Percentiles rank a stretch among this genome's conserved stretches.
phyloP scores from a whole-genome alignment of 202 grass and related monocot species.

The Sporobolus alterniflorus region DNA sequence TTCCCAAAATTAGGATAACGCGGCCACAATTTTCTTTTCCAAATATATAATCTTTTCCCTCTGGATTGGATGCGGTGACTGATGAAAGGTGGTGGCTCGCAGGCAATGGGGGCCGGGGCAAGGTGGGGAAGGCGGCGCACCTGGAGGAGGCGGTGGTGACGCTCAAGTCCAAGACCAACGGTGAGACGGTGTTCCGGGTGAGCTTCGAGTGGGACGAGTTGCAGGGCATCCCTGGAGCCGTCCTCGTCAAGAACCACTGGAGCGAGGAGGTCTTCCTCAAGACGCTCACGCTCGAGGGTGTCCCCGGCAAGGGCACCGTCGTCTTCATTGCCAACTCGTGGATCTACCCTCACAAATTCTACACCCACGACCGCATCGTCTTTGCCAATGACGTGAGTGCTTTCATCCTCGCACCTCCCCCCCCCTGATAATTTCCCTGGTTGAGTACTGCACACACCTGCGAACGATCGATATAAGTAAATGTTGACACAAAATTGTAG shows the following conservation, averaged over 20 bases:
- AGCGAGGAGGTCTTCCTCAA: constrained; percentile 76
- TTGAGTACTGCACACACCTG: not conserved
- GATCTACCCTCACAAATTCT: constrained; percentile 52
- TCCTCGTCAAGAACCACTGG: constrained; percentile 34
- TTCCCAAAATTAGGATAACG: no score
- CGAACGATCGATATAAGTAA: not conserved
- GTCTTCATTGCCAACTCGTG: constrained; percentile 90
- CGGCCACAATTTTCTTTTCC: no score
- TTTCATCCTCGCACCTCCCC: not conserved
- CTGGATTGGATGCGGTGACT: not conserved
- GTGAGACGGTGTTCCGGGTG: constrained; percentile 61
- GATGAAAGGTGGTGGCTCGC: not conserved
- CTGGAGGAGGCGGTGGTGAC: constrained; percentile 55
- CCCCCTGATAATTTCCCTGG: not conserved
- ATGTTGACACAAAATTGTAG: not conserved
- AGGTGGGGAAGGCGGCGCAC: constrained; percentile 51
- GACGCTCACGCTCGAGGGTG: constrained; percentile 63
- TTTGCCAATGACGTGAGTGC: constrained; percentile 73
- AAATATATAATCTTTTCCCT: no score
- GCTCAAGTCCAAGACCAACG: constrained; percentile 36
- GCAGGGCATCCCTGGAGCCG: constrained; percentile 73
- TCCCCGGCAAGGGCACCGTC: constrained; percentile 67
- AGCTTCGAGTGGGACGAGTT: constrained; percentile 74
- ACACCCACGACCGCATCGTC: constrained; percentile 72
- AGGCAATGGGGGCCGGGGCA: constrained; percentile 56